These are phyloP conservation scores for Climacium dendroides DNA, from an alignment of 225 moss, liverwort and hornwort genomes.

Conservation along the genomic window DNA sequence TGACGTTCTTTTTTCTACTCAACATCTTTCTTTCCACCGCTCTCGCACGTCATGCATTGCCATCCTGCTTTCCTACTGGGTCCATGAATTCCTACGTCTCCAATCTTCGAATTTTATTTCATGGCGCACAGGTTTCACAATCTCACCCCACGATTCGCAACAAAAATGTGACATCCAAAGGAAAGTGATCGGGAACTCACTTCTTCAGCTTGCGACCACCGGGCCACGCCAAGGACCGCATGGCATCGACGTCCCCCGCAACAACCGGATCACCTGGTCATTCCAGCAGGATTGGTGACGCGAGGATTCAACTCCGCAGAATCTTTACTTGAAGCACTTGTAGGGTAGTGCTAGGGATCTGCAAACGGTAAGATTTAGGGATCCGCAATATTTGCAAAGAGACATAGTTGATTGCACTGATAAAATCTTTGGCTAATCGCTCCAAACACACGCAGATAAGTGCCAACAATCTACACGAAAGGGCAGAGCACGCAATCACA, in stretches of 20 bases:
- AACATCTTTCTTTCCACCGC: slow-evolving; percentile 24
- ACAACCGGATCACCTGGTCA: background rate
- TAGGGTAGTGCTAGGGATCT: background rate
- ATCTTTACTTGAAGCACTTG: background rate
- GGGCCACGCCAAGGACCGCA: slow-evolving; percentile 42
- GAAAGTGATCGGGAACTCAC: slow-evolving; percentile 3
- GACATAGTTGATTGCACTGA: background rate
- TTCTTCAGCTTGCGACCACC: slow-evolving; percentile 20
- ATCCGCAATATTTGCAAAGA: background rate
- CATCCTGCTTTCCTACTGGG: background rate
- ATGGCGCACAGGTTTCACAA: background rate
- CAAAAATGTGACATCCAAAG: background rate
- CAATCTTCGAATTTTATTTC: background rate
- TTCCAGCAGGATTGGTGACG: background rate
- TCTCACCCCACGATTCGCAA: background rate
- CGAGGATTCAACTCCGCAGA: background rate
- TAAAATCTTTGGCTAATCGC: background rate
- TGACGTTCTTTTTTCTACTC: slow-evolving; percentile 6
- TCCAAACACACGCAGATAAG: background rate
- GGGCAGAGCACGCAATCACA: background rate
- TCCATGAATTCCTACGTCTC: background rate
- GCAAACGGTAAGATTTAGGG: background rate
- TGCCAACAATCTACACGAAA: background rate
- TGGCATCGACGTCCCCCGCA: slow-evolving; percentile 1
- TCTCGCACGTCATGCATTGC: slow-evolving; percentile 16